phyloP scores from a whole-genome alignment of 805 yeast species.

The Osmozyma mogii region DNA sequence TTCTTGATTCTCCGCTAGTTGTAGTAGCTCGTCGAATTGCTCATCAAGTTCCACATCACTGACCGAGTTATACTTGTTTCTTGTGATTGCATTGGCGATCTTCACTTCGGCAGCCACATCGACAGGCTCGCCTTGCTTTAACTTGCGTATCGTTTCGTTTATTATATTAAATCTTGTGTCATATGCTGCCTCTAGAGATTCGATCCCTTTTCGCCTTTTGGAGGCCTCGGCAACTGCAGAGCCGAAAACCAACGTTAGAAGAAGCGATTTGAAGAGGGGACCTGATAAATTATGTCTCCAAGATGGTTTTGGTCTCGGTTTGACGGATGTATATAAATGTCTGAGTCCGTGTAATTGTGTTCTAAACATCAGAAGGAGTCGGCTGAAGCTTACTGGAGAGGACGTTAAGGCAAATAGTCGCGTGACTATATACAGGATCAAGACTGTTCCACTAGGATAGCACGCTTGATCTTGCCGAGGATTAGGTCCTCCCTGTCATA shows the following conservation, averaged over 20 bases:
- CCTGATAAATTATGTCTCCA: constrained; percentile 22
- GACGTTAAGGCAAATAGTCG: too few species aligned
- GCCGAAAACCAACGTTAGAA: constrained; percentile 32
- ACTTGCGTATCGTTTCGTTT: constrained; percentile 21
- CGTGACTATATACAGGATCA: too few species aligned
- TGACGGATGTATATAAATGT: too few species aligned
- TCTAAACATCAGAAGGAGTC: too few species aligned
- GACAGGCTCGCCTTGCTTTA: constrained; percentile 27
- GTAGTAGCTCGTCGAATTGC: constrained; percentile 27
- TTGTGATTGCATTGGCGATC: constrained; percentile 36
- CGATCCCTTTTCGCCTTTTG: constrained; percentile 36
- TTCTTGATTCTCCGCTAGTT: constrained; percentile 19
- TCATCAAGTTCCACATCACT: constrained; percentile 34
- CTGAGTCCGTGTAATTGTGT: too few species aligned
- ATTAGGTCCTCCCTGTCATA: constrained; percentile 25
- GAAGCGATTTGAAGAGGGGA: constrained; percentile 30
- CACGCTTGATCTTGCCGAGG: constrained; percentile 15
- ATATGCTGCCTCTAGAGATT: constrained; percentile 34
- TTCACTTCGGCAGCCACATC: constrained; percentile 36
- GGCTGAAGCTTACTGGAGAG: too few species aligned
- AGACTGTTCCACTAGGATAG: too few species aligned
- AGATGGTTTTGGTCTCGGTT: constrained; percentile 13
- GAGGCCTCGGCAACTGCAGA: constrained; percentile 43
- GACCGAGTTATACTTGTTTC: constrained; percentile 22
- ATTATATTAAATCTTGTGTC: constrained; percentile 25